Conservation (phyloP, 768 basidiomycete genomes). For the Lactifluus echinatus region DNA sequence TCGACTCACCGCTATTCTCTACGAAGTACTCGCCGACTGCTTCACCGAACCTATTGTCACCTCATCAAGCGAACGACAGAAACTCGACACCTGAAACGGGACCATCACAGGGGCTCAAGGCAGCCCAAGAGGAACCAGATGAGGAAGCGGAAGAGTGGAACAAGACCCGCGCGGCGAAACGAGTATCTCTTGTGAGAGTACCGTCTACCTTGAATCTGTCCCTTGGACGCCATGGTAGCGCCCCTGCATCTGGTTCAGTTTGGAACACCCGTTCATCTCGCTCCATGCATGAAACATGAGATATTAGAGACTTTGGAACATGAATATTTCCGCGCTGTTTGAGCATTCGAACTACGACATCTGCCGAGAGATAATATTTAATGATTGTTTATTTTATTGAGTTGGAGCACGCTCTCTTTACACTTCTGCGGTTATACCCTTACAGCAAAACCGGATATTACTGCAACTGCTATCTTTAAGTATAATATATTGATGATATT, state of each 20-base stretch:
- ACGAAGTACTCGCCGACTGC: not conserved
- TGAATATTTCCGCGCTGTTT: not conserved
- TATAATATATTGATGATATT: not conserved
- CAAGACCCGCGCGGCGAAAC: slow-evolving; percentile 74
- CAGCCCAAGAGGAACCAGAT: slow-evolving; percentile 38
- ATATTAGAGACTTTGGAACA: not conserved
- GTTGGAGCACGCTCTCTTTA: not conserved
- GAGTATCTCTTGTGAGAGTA: slow-evolving; percentile 71
- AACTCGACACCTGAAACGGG: slow-evolving; percentile 3
- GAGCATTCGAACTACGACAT: not conserved
- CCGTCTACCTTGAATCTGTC: slow-evolving; percentile 44
- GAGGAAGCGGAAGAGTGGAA: slow-evolving; percentile 88
- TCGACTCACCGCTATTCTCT: not conserved
- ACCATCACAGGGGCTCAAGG: slow-evolving; percentile 34
- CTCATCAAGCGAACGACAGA: not conserved
- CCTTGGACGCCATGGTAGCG: slow-evolving; percentile 19
- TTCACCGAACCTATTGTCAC: not conserved
- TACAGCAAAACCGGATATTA: slow-evolving; percentile 1
- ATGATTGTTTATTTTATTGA: slow-evolving; percentile 4
- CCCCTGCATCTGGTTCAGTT: not conserved
- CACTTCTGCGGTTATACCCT: not conserved
- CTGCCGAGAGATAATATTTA: slow-evolving; percentile 9
- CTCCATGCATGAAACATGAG: not conserved
- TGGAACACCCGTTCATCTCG: slow-evolving; percentile 2
- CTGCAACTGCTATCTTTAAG: not conserved